Evolutionary conservation across 257 asterid genomes (phyloP).

Genomic region (Solanum commersonii): DNA sequence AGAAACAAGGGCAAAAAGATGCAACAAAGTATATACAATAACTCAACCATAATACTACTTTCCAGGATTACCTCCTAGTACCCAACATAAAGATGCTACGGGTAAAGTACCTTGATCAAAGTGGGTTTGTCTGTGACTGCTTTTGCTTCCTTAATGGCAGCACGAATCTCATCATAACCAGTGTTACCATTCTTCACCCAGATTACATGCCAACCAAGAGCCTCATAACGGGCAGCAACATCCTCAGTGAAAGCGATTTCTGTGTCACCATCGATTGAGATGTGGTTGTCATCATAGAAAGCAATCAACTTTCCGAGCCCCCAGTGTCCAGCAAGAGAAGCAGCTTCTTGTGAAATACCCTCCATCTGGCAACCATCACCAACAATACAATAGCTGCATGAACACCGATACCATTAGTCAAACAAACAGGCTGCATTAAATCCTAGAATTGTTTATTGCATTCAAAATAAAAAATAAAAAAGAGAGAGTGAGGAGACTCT

Average conservation of each 20-base stretch:
- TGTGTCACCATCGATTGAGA: constrained; percentile 83
- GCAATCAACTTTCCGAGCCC: constrained; percentile 88
- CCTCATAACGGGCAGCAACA: constrained; percentile 64
- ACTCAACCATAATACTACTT: not conserved
- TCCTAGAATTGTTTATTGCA: not conserved
- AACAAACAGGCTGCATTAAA: not conserved
- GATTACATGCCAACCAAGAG: constrained; percentile 82
- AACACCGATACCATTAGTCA: constrained; percentile 13
- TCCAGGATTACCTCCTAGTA: not conserved
- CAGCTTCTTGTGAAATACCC: constrained; percentile 74
- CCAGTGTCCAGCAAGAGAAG: constrained; percentile 89
- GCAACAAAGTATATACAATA: not conserved
- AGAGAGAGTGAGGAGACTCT: not conserved
- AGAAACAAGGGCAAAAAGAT: not conserved
- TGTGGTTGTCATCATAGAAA: constrained; percentile 76
- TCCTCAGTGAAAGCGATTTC: constrained; percentile 78
- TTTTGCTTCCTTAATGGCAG: constrained; percentile 82
- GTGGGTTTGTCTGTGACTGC: constrained; percentile 81
- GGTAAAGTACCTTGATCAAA: constrained; percentile 49
- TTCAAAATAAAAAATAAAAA: not conserved
- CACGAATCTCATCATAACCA: constrained; percentile 84
- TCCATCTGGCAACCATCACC: constrained; percentile 95
- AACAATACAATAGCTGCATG: constrained; percentile 39
- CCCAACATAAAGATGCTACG: not conserved
- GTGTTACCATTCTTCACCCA: constrained; percentile 88